These are phyloP conservation scores for Nissolia schottii DNA, from an alignment of 306 rosid genomes.

Conservation along the genomic window DNA sequence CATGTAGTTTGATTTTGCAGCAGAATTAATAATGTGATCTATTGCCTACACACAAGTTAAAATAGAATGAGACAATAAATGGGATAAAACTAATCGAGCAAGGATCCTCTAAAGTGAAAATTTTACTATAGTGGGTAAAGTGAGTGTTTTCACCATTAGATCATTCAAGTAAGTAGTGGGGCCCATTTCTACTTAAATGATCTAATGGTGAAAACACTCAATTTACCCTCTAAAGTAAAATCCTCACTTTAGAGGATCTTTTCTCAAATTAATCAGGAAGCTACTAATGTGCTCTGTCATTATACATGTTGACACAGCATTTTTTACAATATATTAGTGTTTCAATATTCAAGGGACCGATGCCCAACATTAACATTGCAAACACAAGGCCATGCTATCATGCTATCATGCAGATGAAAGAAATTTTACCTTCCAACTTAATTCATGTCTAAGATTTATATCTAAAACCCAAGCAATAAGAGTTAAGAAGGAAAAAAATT, in stretches of 20 bases:
- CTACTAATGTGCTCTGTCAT: background rate
- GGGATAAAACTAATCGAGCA: background rate
- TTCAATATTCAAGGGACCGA: background rate
- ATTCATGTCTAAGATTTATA: background rate
- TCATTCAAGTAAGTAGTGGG: no score
- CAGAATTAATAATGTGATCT: constrained; percentile 98
- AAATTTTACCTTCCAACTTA: background rate
- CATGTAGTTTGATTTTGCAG: constrained; percentile 96
- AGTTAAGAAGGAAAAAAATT: constrained; percentile 3
- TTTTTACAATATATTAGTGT: background rate
- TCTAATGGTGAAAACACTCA: no score
- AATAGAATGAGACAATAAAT: background rate
- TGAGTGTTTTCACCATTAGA: no score
- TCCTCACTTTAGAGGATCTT: no score
- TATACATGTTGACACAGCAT: background rate
- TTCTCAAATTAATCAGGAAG: no score
- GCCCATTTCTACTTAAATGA: no score
- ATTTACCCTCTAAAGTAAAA: no score
- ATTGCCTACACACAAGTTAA: constrained; percentile 62
- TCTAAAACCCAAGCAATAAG: background rate
- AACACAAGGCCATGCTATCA: background rate
- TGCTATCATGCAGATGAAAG: background rate
- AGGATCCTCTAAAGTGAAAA: no score
- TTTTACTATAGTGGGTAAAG: no score
- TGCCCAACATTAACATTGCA: background rate